phyloP scores from a whole-genome alignment of 1,284 basidiomycete species.

The Kwoniella shivajii region DNA sequence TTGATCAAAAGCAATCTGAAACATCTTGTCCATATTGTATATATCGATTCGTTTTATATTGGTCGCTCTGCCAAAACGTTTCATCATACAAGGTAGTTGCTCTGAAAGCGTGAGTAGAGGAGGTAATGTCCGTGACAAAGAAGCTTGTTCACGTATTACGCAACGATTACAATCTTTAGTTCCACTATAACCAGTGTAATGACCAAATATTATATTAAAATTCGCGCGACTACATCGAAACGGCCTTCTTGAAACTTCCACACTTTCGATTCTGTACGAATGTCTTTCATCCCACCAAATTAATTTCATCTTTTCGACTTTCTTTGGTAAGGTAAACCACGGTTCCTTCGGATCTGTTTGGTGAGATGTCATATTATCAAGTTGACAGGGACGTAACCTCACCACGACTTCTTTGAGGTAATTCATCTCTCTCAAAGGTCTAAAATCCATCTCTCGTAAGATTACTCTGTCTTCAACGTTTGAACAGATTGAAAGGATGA shows the following conservation, averaged over 20 bases:
- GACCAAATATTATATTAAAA: too few relatives aligned
- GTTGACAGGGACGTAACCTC: conserved; percentile 12
- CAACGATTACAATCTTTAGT: too few relatives aligned
- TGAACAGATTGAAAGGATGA: conserved; percentile 7
- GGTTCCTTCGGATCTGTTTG: neutral
- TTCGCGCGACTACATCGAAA: too few relatives aligned
- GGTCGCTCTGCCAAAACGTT: neutral
- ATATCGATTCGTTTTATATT: neutral
- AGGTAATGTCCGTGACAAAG: too few relatives aligned
- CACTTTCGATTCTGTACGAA: too few relatives aligned
- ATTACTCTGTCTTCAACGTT: conserved; percentile 1
- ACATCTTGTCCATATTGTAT: neutral
- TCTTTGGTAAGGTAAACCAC: neutral
- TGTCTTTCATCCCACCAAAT: conserved; percentile 4
- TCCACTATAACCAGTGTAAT: too few relatives aligned
- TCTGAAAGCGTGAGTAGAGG: too few relatives aligned
- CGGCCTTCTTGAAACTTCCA: too few relatives aligned
- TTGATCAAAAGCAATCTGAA: neutral
- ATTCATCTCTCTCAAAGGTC: neutral
- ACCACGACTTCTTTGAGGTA: neutral
- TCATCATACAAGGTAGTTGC: too few relatives aligned
- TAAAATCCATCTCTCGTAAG: neutral
- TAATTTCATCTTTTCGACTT: neutral
- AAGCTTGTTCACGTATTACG: too few relatives aligned
- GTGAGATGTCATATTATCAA: neutral